Evolutionary conservation across 768 basidiomycete species (phyloP), one percentile per base, ranked within the genome.

Genomic region (Tricholoma furcatifolium): DNA sequence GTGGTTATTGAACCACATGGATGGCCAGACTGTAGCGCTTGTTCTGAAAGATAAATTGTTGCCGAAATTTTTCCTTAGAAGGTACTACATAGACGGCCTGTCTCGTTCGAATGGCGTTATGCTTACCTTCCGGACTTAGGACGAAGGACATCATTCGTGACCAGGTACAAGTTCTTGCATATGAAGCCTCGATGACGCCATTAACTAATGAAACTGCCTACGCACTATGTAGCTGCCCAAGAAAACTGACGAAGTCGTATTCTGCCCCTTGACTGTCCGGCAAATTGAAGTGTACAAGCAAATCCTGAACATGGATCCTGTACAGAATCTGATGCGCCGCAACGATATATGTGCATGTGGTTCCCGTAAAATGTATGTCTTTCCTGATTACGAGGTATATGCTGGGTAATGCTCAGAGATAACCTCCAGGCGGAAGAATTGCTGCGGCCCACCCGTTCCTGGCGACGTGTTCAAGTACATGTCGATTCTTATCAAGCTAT

Each of bases 171-270:
- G n/a, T n/a, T n/a, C n/a, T n/a, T 36, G 44, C 20, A 12, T 21
- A n/a, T 38, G 17, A 20, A 20, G 6, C 20, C 18, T 56, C 2
- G 11, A 51, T 11, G 11, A 15, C 12, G 8, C 6, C 31, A 36
- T 39, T 5, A 15, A 18, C 27, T 32, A 12, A 34, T 44, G 54
- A 11, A 45, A 42, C 34, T 27, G 11, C 24, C 56, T 42, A n/a
- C 12, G 35, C 17, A 15, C 17, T n/a, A 8, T 45, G 2, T 60
- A 95, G 88, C 76, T 98, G 2, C 96, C 96, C 1, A 76, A 77
- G 55, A 99, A 99, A 73, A 79, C 79, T 0, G 96, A 99, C 59
- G 76, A 93, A 62, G 89, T 98, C 12, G 92, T 97, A 5, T 96
- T 98, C 62, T 99, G 96, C 62, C 95, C 93, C 14, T 71, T 98